These are phyloP conservation scores for Malassezia caprae DNA, from an alignment of 1,284 basidiomycete genomes.

Conservation along the genomic window DNA sequence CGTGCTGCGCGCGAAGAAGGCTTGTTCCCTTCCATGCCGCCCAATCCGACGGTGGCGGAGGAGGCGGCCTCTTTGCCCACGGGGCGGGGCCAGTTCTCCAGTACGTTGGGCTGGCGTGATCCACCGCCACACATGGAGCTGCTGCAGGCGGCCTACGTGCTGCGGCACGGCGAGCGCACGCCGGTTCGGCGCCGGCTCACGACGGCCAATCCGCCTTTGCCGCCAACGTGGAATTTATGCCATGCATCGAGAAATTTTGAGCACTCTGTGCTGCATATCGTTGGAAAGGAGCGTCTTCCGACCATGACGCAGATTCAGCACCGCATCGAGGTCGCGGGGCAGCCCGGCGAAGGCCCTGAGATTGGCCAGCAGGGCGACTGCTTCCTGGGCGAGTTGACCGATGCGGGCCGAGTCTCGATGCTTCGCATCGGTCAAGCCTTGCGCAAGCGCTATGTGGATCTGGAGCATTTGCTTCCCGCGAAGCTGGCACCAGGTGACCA, in stretches of 20 bases:
- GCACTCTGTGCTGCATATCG: constrained; percentile 25
- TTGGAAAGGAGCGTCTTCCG: background rate
- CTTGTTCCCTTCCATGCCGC: background rate
- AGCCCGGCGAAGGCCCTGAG: constrained; percentile 11
- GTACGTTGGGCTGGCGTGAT: constrained; percentile 27
- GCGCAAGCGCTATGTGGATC: constrained; percentile 61
- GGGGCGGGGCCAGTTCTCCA: constrained; percentile 22
- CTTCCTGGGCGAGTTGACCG: constrained; percentile 67
- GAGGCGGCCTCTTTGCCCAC: background rate
- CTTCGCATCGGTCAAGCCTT: constrained; percentile 59
- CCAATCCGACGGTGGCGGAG: background rate
- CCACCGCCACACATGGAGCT: constrained; percentile 32
- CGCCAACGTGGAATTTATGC: constrained; percentile 40
- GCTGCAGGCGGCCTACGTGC: constrained; percentile 36
- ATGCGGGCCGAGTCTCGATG: constrained; percentile 64
- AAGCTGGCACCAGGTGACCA: constrained; percentile 15
- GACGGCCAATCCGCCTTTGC: constrained; percentile 28
- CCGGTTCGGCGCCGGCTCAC: constrained; percentile 39
- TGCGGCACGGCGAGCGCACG: constrained; percentile 43
- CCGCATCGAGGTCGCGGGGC: constrained; percentile 24
- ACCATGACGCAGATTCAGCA: constrained; percentile 18
- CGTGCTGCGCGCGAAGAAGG: background rate
- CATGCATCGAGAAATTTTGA: constrained; percentile 33
- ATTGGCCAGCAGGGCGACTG: constrained; percentile 33
- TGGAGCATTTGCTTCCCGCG: constrained; percentile 51